phyloP scores from a whole-genome alignment of 352 stramenopile species.

The Phytopythium delawarense region DNA sequence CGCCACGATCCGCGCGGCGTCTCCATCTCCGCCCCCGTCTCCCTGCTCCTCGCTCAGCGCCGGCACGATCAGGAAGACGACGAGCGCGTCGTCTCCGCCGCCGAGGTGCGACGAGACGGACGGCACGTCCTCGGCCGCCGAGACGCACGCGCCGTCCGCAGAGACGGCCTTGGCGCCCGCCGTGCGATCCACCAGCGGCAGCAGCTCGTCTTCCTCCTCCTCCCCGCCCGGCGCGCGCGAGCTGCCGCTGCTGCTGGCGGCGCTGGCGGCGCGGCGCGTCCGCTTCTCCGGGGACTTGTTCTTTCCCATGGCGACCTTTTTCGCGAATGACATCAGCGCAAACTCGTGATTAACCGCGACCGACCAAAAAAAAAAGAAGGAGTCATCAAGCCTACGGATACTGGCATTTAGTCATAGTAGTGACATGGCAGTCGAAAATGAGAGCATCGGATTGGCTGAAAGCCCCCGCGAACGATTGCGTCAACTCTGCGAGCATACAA shows the following conservation, averaged over 20 bases:
- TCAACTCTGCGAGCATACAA: too few species aligned
- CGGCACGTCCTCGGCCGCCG: constrained; percentile 58
- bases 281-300: constrained; percentile 8
- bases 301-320: constrained; percentile 2
- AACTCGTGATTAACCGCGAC: too few species aligned
- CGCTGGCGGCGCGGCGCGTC: background rate
- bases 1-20: constrained; percentile 22
- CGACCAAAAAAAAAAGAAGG: too few species aligned
- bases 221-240: too few species aligned
- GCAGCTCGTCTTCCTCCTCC: constrained; percentile 12
- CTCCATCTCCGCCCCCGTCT: constrained; percentile 10
- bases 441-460: too few species aligned
- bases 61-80: constrained; percentile 74
- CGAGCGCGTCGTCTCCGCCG: constrained; percentile 42
- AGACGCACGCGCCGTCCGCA: constrained; percentile 47
- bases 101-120: constrained; percentile 64
- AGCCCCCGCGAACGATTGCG: too few species aligned
- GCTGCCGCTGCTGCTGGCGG: background rate
- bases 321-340: constrained; percentile 1
- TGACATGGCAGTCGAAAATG: too few species aligned
- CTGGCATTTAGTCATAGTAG: too few species aligned
- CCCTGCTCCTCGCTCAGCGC: constrained; percentile 27
- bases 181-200: constrained; percentile 20
- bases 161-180: constrained; percentile 6
- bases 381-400: too few species aligned